phyloP scores from a whole-genome alignment of 768 basidiomycete species.

The Daedaleopsis sinensis region DNA sequence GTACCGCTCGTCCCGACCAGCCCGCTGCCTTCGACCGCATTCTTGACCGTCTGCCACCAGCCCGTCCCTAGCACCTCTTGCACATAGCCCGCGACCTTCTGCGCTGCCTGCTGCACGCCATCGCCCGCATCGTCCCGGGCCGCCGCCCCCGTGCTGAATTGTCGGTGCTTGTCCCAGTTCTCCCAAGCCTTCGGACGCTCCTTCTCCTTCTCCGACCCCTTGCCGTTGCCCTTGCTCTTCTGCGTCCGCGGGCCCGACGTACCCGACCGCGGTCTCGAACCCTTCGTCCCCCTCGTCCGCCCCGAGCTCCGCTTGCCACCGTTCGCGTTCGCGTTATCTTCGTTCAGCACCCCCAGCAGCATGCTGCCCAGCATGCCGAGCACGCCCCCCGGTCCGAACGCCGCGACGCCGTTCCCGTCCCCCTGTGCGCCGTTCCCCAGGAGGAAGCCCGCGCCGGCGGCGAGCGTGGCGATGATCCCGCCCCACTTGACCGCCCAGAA shows the following conservation, averaged over 20 bases:
- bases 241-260: conserved; percentile 14
- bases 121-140: conserved; percentile 29
- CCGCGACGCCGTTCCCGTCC: conserved; percentile 33
- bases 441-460: conserved; percentile 59
- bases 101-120: conserved; percentile 37
- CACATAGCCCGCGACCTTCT: conserved; percentile 51
- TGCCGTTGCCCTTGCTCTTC: conserved; percentile 18
- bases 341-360: conserved; percentile 47
- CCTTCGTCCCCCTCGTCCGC: conserved; percentile 16
- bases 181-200: conserved; percentile 62
- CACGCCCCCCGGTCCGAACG: conserved; percentile 33
- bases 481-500: conserved; percentile 84
- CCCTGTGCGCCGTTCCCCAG: conserved; percentile 38
- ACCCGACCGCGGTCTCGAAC: conserved; percentile 25
- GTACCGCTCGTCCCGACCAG: conserved; percentile 3
- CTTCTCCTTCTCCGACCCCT: conserved; percentile 18
- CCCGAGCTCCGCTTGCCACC: conserved; percentile 27
- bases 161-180: conserved; percentile 63
- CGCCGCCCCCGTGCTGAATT: conserved; percentile 39
- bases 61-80: conserved; percentile 36
- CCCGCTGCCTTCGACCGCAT: conserved; percentile 25
- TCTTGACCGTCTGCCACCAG: conserved; percentile 43
- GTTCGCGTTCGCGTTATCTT: conserved; percentile 30
- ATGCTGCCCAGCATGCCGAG: conserved; percentile 43
- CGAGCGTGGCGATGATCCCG: conserved; percentile 53